phyloP scores from a whole-genome alignment of 2,329 filamentous ascomycete species.

The Apiospora kogelbergensis region DNA sequence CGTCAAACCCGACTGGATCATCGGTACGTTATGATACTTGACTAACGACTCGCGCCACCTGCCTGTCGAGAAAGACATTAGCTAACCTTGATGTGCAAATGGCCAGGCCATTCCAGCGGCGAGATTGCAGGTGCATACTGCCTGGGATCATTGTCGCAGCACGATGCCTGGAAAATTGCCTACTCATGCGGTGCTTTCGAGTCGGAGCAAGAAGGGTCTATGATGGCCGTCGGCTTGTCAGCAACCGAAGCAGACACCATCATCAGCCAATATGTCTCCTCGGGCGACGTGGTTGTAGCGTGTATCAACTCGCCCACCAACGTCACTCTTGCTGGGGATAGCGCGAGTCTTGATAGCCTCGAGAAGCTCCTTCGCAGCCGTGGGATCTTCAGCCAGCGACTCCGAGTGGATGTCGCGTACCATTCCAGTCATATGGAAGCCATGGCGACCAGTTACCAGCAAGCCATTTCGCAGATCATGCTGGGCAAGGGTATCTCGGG shows the following conservation, averaged over 20 bases:
- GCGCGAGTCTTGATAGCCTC: not conserved
- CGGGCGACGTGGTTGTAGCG: not conserved
- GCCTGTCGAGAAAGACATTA: not conserved
- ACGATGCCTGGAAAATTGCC: not conserved
- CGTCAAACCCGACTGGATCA: not conserved
- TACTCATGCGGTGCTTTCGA: slow-evolving; percentile 5
- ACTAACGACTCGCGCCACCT: not conserved
- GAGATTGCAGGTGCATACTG: slow-evolving; percentile 6
- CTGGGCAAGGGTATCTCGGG: not conserved
- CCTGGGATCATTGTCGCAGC: not conserved
- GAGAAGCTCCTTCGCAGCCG: not conserved
- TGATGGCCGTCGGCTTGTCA: not conserved
- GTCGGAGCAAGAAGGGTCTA: not conserved
- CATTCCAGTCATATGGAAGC: not conserved
- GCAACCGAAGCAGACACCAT: not conserved
- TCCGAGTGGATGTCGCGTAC: slow-evolving; percentile 3
- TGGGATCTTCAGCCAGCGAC: not conserved
- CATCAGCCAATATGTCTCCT: not conserved
- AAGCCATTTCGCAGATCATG: not conserved
- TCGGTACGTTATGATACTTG: not conserved
- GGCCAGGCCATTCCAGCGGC: slow-evolving; percentile 3
- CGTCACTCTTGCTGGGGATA: slow-evolving; percentile 3
- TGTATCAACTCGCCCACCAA: slow-evolving; percentile 3
- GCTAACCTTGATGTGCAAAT: not conserved
- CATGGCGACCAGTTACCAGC: not conserved